phyloP scores from a whole-genome alignment of 768 basidiomycete species.

The Cantharellus anzutake region DNA sequence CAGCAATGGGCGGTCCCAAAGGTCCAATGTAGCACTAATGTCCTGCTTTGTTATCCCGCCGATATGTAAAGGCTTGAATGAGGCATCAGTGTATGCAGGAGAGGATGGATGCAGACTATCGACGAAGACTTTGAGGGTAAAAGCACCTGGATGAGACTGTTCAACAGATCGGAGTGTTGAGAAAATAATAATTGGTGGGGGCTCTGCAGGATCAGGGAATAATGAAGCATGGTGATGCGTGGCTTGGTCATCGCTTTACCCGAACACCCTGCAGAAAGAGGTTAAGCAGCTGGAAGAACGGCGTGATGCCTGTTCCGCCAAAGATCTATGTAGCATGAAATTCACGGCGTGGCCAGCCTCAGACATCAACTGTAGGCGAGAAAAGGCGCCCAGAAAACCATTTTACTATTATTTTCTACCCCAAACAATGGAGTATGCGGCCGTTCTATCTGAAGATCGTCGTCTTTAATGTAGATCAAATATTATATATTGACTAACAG shows the following conservation, averaged over 20 bases:
- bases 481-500: constrained; percentile 18
- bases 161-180: constrained; percentile 27
- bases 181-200: constrained; percentile 46
- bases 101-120: constrained; percentile 17
- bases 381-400: constrained; percentile 39
- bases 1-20: no score
- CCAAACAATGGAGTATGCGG: constrained; percentile 70
- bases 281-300: constrained; percentile 63
- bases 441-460: constrained; percentile 74
- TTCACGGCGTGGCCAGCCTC: neutral
- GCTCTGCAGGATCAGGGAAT: constrained; percentile 38
- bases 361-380: neutral
- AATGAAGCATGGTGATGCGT: constrained; percentile 52
- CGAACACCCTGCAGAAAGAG: constrained; percentile 23
- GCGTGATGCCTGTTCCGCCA: constrained; percentile 75
- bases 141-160: constrained; percentile 30
- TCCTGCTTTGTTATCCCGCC: neutral
- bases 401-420: constrained; percentile 41
- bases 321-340: constrained; percentile 37
- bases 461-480: constrained; percentile 69
- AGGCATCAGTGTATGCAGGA: no score
- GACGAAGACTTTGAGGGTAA: constrained; percentile 43
- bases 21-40: neutral
- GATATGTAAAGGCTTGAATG: no score
- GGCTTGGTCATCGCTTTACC: constrained; percentile 7